Conservation (phyloP, 148 eudicot species). For the Suaeda aralocaspica region DNA sequence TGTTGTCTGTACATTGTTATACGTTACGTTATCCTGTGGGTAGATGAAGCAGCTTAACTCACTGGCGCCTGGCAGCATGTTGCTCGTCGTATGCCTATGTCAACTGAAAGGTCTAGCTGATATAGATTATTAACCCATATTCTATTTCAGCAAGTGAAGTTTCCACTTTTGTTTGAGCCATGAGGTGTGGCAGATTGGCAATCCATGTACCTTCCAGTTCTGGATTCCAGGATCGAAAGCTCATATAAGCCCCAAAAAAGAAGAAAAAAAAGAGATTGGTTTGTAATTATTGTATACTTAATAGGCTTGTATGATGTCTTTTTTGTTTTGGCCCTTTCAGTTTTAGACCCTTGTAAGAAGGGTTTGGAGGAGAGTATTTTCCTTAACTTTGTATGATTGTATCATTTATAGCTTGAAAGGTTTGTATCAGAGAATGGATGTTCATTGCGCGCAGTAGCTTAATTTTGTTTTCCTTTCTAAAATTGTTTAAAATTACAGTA, state of each 20-base stretch:
- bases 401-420: not conserved
- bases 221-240: not conserved
- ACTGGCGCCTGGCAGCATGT: slow-evolving; percentile 9
- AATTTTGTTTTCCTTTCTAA: too few species aligned
- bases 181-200: slow-evolving; percentile 4
- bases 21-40: not conserved
- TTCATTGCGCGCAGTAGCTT: not conserved
- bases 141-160: not conserved
- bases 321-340: not conserved
- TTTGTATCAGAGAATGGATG: not conserved
- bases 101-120: slow-evolving; percentile 6
- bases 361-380: too few species aligned
- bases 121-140: not conserved
- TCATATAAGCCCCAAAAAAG: not conserved
- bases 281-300: slow-evolving; percentile 1
- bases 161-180: not conserved
- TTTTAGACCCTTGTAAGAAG: not conserved
- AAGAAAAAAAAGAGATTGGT: not conserved
- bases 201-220: not conserved
- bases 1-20: slow-evolving; percentile 4
- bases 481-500: too few species aligned
- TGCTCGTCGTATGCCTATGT: not conserved
- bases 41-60: not conserved
- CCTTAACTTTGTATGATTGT: too few species aligned
- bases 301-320: not conserved